These are phyloP conservation scores for Boletus vinaceobasis DNA, from an alignment of 768 basidiomycete genomes.

Conservation along the genomic window DNA sequence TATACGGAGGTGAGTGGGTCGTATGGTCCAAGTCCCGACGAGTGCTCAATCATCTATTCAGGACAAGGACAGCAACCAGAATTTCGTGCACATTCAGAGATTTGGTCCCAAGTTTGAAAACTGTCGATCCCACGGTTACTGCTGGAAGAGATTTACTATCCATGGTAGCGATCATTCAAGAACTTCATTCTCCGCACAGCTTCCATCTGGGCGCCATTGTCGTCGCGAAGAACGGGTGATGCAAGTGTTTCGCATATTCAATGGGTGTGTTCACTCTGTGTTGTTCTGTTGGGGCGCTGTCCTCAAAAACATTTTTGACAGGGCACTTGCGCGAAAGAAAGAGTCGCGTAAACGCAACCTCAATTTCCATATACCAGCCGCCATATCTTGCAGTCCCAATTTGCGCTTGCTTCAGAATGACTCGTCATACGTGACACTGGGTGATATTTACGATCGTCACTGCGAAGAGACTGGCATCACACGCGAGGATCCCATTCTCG, in stretches of 20 bases:
- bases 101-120: conserved; percentile 91
- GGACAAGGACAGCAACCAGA: conserved; percentile 94
- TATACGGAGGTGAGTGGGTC: conserved; percentile 78
- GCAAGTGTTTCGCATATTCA: conserved; percentile 92
- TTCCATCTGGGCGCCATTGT: conserved; percentile 78
- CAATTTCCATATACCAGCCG: conserved; percentile 85
- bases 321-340: conserved; percentile 82
- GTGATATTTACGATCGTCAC: conserved; percentile 92
- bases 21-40: not conserved
- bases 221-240: conserved; percentile 91
- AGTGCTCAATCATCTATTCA: conserved; percentile 31
- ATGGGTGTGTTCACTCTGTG: conserved; percentile 53
- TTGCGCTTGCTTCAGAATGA: conserved; percentile 90
- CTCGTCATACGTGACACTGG: conserved; percentile 83
- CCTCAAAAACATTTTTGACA: conserved; percentile 29
- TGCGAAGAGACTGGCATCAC: conserved; percentile 72
- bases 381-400: conserved; percentile 77
- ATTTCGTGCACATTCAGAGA: conserved; percentile 86
- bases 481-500: conserved; percentile 84
- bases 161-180: conserved; percentile 88
- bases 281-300: not conserved
- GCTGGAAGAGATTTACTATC: conserved; percentile 87
- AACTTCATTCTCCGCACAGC: conserved; percentile 87
- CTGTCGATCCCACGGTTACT: conserved; percentile 79
- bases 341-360: conserved; percentile 92